Evolutionary conservation across 306 rosid species (phyloP), one percentile per base, ranked within the genome.

Genomic region (Abrus precatorius): DNA sequence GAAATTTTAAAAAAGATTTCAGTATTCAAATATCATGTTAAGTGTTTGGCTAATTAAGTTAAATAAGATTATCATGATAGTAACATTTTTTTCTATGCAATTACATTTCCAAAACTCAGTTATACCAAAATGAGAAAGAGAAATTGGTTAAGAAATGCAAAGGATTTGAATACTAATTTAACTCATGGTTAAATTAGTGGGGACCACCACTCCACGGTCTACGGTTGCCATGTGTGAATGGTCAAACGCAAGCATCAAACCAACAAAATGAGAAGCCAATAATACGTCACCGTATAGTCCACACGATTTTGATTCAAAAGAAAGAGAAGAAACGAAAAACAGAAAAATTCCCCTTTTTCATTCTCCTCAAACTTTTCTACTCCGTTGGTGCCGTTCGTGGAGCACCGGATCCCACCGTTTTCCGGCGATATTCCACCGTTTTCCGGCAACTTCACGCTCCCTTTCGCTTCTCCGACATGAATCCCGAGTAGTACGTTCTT

Each of bases 401-500:
- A 67, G 54, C 72, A 74, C 87, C 83, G 76, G 75, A 65, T 65
- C 75, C 50, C 36, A 62, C 62, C 50, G 1, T 29, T 70, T 53
- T 71, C 74, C 83, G 78, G 5, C 69, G 54, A 7, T 38, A 27
- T 9, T 27, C 9, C 59, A 11, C 59, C 70, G 2, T 47, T 78
- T 48, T 83, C 80, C 72, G 80, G 72, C 70, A 32, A 77, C 76
- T 54, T 83, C 68, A 38, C 60, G 45, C 62, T 70, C 57, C 56
- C 61, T 6, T 66, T 41, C 6, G 54, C 44, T 64, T 79, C 48
- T 3, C 29, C 74, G 41, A 52, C 34, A 86, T 86, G 90, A 86
- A 86, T 84, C 87, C 90, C 33, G 90, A 86, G 33, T 86, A 86
- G 90, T 86, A 73, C 5, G 85, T 84, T 29, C 66, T 40, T 47